Evolutionary conservation across 768 basidiomycete species (phyloP).

Genomic region (Leucosporidium creatinivorum): DNA sequence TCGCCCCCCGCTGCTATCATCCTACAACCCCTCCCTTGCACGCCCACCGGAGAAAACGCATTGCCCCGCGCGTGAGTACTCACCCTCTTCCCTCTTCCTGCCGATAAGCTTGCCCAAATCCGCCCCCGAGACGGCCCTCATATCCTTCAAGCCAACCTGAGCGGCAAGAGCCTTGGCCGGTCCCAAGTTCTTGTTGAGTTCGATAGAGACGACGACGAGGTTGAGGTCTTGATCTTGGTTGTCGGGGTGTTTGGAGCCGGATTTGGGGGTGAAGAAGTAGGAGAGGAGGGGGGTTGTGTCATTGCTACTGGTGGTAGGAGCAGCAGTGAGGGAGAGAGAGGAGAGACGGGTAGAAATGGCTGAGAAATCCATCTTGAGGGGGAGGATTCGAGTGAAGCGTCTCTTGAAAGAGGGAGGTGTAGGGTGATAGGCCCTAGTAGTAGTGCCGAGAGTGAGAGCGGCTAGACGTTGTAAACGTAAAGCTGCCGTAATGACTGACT

Average conservation of each 20-base stretch:
- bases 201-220: conserved; percentile 35
- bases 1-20: no score
- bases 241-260: conserved; percentile 31
- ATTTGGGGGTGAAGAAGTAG: conserved; percentile 38
- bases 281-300: conserved; percentile 5
- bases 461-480: no score
- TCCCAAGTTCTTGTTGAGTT: conserved; percentile 35
- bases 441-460: no score
- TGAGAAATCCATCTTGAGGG: conserved; percentile 17
- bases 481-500: no score
- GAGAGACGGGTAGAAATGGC: conserved; percentile 16
- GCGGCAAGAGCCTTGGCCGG: conserved; percentile 34
- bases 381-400: conserved; percentile 10
- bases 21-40: no score
- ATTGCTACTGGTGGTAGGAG: background rate
- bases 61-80: background rate
- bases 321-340: conserved; percentile 8
- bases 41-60: no score
- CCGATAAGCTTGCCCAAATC: conserved; percentile 34
- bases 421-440: background rate
- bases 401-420: background rate
- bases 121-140: conserved; percentile 31
- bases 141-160: conserved; percentile 36
- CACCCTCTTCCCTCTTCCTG: conserved; percentile 25
- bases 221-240: conserved; percentile 25